Evolutionary conservation across 495 filamentous ascomycete species (phyloP).

Genomic region (Sphaerosporella brunnea): DNA sequence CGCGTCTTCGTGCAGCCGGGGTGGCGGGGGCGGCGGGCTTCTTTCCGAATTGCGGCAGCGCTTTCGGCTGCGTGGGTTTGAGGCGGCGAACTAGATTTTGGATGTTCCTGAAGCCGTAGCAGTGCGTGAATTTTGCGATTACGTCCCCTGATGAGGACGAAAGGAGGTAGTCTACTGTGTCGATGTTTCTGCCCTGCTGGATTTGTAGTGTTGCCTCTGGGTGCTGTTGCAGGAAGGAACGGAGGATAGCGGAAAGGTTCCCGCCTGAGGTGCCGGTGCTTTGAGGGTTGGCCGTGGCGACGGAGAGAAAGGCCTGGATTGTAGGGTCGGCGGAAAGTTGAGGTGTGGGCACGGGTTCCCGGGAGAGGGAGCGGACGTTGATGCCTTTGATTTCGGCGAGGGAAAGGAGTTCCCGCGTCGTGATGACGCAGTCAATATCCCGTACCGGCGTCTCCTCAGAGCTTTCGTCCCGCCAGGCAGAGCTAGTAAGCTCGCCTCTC

Average conservation of each 20-base stretch:
- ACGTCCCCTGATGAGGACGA: conserved; percentile 33
- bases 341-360: conserved; percentile 31
- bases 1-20: conserved; percentile 18
- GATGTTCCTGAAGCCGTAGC: conserved; percentile 95
- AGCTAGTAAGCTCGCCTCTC: conserved; percentile 73
- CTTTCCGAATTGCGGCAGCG: conserved; percentile 43
- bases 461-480: conserved; percentile 38
- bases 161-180: conserved; percentile 64
- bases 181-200: conserved; percentile 65
- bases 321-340: conserved; percentile 24
- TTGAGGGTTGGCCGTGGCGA: conserved; percentile 55
- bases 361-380: conserved; percentile 50
- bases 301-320: conserved; percentile 18
- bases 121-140: conserved; percentile 67
- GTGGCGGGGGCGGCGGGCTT: conserved; percentile 26
- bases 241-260: conserved; percentile 65
- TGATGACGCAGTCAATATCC: conserved; percentile 96
- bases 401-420: conserved; percentile 76
- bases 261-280: conserved; percentile 76
- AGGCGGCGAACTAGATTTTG: conserved; percentile 85
- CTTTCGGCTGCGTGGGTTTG: conserved; percentile 57
- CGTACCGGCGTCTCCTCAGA: conserved; percentile 34
- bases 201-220: conserved; percentile 49
- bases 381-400: conserved; percentile 62
- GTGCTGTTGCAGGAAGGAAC: conserved; percentile 47